Base-by-base conservation (phyloP, 495 filamentous ascomycete species). In the Daldinia vernicosa region DNA sequence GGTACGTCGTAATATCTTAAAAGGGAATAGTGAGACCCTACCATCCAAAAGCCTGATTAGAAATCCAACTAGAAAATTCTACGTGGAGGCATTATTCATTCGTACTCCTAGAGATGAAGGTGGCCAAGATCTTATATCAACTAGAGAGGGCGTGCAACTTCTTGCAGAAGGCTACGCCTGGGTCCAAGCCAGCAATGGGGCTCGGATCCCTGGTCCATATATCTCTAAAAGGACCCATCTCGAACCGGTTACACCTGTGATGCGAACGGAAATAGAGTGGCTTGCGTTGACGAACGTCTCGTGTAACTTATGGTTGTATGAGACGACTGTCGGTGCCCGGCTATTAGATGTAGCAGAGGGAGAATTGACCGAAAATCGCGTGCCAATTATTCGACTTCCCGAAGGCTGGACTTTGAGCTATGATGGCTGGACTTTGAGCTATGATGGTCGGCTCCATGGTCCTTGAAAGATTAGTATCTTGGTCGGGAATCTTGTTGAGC, bases 1-100 rank as follows among this genome's bases (percentile, higher is more conserved):
- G 19, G 27, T 65, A 26, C 62, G 37, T 57, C 52, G 62, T 28
- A 28, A 65, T 27, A 26, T 57, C 5, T 27, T 65, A 15, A 28
- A 53, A 14, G n/a, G 22, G 1, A 43, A 45, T 12, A 55, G 61
- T 12, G 2, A 35, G 0, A 35, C 11, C 12, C 12, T 35, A 14
- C 33, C 33, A 5, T 12, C 1, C 33, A 35, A 35, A 35, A 4
- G 14, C 12, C 9, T 35, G 33, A 14, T 35, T 35, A 14, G 11
- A 14, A 4, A 5, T 14, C 2, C 12, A 35, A 11, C 11, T 4
- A 35, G 11, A 14, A 35, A 4, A 35, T 14, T 14, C 33, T 0
- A 35, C 4, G 0, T 0, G 33, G 30, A 27, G 27, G 45, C 37
- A 33, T 40, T 4, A 15, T 22, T 55, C 2, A 45, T 64, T 24